Evolutionary conservation across 495 filamentous ascomycete species (phyloP).

Genomic region (Usnea hakonensis): DNA sequence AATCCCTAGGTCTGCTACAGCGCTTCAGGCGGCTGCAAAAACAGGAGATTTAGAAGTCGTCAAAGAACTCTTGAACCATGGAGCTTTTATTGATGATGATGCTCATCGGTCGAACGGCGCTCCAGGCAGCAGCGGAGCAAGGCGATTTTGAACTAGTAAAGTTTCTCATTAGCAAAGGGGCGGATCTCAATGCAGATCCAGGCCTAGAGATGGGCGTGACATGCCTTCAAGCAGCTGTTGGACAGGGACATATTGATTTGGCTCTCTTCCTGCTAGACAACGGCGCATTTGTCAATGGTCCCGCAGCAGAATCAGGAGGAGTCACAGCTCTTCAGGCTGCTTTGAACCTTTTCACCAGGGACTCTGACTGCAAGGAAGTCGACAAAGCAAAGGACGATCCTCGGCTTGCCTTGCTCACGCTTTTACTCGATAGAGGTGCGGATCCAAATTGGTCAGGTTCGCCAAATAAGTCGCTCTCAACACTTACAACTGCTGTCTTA

Average conservation of each 20-base stretch:
- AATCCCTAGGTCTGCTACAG: constrained; percentile 14
- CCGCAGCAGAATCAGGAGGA: constrained; percentile 1
- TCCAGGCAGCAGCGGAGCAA: constrained; percentile 28
- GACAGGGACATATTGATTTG: background rate
- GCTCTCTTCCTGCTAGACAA: constrained; percentile 13
- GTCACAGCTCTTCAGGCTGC: constrained; percentile 6
- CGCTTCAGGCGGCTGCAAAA: constrained; percentile 15
- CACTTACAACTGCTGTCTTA: too few species aligned
- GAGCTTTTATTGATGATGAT: constrained; percentile 26
- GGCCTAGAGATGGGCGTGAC: constrained; percentile 26
- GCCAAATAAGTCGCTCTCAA: too few species aligned
- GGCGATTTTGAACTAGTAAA: constrained; percentile 17
- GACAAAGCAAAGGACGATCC: background rate
- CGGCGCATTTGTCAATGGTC: constrained; percentile 24
- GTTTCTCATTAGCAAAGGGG: constrained; percentile 15
- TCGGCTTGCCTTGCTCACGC: background rate
- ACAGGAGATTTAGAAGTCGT: background rate
- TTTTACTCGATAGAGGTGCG: background rate
- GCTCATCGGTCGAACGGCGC: constrained; percentile 28
- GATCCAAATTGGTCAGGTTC: background rate
- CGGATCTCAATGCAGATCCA: constrained; percentile 26
- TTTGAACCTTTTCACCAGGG: background rate
- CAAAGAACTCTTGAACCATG: constrained; percentile 3
- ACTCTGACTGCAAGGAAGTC: background rate
- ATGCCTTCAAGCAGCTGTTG: constrained; percentile 30